Percentiles rank a stretch among this genome's conserved stretches.
Evolutionary conservation across 306 rosid genomes (phyloP).

Genomic region (Vicia sativa): DNA sequence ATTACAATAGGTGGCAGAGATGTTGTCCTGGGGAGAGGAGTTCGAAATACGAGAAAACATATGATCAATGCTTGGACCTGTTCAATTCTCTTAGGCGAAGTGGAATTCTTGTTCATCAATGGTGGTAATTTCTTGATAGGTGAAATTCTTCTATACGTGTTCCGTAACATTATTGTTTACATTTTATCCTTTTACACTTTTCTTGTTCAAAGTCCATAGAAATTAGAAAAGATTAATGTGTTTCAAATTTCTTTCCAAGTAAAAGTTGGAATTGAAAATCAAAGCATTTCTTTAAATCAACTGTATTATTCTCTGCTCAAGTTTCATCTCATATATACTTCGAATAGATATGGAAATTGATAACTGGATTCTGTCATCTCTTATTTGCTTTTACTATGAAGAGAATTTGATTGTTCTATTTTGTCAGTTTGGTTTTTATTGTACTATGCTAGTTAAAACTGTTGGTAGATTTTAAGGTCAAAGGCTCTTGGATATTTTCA

Average conservation of each 20-base stretch:
- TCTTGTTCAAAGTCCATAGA: constrained; percentile 5
- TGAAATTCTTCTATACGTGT: constrained; percentile 20
- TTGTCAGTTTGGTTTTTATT: constrained; percentile 1
- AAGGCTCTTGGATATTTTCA: constrained; percentile 10
- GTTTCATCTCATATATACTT: background rate
- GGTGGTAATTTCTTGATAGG: constrained; percentile 66
- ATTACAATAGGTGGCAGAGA: constrained; percentile 97
- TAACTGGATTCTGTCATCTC: constrained; percentile 11
- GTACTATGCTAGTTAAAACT: background rate
- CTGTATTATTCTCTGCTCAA: constrained; percentile 23
- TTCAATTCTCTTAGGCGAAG: constrained; percentile 76
- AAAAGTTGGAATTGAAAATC: constrained; percentile 50
- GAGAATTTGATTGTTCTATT: constrained; percentile 23
- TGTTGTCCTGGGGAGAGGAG: constrained; percentile 95
- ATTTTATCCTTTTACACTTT: constrained; percentile 34
- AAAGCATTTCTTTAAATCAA: constrained; percentile 39
- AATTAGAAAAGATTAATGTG: constrained; percentile 36
- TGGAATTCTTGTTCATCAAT: constrained; percentile 96
- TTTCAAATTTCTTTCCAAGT: constrained; percentile 40
- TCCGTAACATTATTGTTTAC: constrained; percentile 38
- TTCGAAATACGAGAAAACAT: constrained; percentile 78
- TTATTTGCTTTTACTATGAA: background rate
- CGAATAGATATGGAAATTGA: constrained; percentile 29
- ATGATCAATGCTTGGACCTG: constrained; percentile 81
- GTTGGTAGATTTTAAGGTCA: background rate